Evolutionary conservation across 1,284 basidiomycete genomes (phyloP).

Genomic region (Neotropicomus parvogracilis): DNA sequence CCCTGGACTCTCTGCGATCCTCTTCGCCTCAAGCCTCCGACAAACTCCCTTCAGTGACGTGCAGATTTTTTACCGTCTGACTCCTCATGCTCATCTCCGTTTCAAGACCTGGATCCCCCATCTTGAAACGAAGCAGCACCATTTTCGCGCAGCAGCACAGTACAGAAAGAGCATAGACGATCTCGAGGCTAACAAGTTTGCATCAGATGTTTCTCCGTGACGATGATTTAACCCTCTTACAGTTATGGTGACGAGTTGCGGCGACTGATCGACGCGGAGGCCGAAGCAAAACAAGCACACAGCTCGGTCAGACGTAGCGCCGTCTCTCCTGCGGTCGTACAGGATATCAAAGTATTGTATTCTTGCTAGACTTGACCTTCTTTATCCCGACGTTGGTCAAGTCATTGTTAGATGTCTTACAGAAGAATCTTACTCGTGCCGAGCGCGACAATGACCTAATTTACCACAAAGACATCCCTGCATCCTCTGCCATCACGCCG

Average conservation of each 20-base stretch:
- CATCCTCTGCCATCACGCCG: conserved; percentile 62
- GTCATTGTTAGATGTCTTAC: conserved; percentile 66
- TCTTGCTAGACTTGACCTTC: not conserved
- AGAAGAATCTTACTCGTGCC: conserved; percentile 69
- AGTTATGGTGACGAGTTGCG: conserved; percentile 87
- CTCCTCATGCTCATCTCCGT: conserved; percentile 14
- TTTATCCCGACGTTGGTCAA: conserved; percentile 26
- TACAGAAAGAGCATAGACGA: conserved; percentile 90
- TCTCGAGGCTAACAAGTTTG: conserved; percentile 74
- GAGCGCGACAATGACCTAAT: conserved; percentile 95
- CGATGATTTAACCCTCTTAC: conserved; percentile 8
- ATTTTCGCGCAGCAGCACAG: conserved; percentile 90
- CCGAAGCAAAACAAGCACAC: conserved; percentile 69
- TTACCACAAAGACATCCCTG: conserved; percentile 86
- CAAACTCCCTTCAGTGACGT: conserved; percentile 52
- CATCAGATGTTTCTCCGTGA: conserved; percentile 6
- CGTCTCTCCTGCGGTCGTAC: conserved; percentile 59
- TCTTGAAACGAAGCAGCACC: conserved; percentile 77
- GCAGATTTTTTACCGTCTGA: not conserved
- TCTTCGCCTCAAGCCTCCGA: conserved; percentile 45
- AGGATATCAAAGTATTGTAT: conserved; percentile 69
- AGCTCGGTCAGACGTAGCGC: conserved; percentile 65
- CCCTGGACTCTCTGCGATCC: conserved; percentile 51
- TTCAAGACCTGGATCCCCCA: conserved; percentile 78
- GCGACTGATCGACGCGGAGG: conserved; percentile 66